Evolutionary conservation across 169 alveolate genomes (phyloP), one percentile per base, ranked within the genome.

Genomic region (Plasmodium sp.): DNA sequence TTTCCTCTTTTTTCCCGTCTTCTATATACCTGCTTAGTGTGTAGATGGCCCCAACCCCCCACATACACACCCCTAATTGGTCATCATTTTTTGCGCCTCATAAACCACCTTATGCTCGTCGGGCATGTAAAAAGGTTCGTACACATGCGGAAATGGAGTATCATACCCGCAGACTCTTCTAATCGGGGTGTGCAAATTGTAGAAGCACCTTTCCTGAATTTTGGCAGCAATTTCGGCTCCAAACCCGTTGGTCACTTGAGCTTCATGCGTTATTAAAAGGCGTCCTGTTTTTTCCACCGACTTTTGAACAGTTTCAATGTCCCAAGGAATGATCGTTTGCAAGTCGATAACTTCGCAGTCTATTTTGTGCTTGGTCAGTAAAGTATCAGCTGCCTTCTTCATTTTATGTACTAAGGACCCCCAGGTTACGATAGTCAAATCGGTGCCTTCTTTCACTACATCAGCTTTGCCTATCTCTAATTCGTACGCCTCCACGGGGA

Each of bases 301-400:
- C 72, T 97, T 96, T 71, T 95, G 97, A 31, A 99, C 98, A 2
- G 99, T 97, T 22, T 98, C 99, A 22, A 96, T 98, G 94, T 99
- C 99, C 98, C 99, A 98, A 16, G 99, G 99, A 74, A 97, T 90
- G 79, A 99, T 98, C n/a, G 99, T 98, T 91, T 98, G 99, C 75
- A 98, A 95, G 96, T 99, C 99, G 43, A 99, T 98, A 34, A 99
- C 97, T 94, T 99, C 99, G 81, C 97, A 97, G 39, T 97, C 96
- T 31, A 98, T 96, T 31, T 99, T 99, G 31, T 92, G 85, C 83
- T 98, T 97, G 83, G 98, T 96, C 92, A 97, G 96, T 27, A 98
- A 99, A 93, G 95, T 77, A 75, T 97, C 97, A 2, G 99, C 99
- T 74, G 99, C 99, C 90, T 97, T 95, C 95, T 96, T 95, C 96